These are phyloP conservation scores for Chrysanthemum seticuspe DNA, from an alignment of 129 eudicot genomes.

Conservation along the genomic window DNA sequence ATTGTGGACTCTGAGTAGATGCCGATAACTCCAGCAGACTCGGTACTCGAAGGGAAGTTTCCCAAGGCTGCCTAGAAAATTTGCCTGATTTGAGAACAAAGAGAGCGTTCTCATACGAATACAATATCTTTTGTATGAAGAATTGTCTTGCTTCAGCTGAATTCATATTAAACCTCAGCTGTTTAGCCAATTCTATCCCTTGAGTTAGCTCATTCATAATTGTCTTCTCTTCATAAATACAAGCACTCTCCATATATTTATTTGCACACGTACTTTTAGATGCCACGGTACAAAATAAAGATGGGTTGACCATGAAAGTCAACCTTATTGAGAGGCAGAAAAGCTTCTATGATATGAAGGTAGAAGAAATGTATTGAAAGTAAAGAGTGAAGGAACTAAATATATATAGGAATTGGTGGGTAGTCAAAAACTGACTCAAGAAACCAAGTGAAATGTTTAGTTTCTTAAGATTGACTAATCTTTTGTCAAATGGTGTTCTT, in stretches of 20 bases:
- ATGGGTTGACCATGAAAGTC: conserved; percentile 18
- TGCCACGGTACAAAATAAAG: neutral
- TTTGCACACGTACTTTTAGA: neutral
- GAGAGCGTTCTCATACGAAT: conserved; percentile 61
- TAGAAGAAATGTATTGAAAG: neutral
- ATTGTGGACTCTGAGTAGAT: too few species aligned
- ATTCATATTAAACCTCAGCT: conserved; percentile 51
- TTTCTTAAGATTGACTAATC: neutral
- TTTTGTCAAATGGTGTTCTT: conserved; percentile 8
- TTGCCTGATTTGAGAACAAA: conserved; percentile 49
- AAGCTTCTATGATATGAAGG: neutral
- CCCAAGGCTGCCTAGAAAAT: conserved; percentile 32
- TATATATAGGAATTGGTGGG: neutral
- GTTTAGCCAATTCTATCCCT: conserved; percentile 48
- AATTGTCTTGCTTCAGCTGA: conserved; percentile 37
- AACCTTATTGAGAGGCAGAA: neutral
- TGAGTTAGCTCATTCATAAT: conserved; percentile 47
- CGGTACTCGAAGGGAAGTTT: conserved; percentile 4
- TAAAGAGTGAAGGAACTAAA: neutral
- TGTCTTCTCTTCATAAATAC: conserved; percentile 26
- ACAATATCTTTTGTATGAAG: conserved; percentile 47
- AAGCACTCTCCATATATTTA: conserved; percentile 38
- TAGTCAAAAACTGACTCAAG: conserved; percentile 16
- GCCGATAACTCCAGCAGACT: conserved; percentile 31
- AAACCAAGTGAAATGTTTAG: conserved; percentile 16